A percentile compares a stretch with the other conserved stretches of the same genome.
These are phyloP conservation scores for Magnusiomyces sp. DNA, from an alignment of 1,139 yeast genomes.

Conservation along the genomic window DNA sequence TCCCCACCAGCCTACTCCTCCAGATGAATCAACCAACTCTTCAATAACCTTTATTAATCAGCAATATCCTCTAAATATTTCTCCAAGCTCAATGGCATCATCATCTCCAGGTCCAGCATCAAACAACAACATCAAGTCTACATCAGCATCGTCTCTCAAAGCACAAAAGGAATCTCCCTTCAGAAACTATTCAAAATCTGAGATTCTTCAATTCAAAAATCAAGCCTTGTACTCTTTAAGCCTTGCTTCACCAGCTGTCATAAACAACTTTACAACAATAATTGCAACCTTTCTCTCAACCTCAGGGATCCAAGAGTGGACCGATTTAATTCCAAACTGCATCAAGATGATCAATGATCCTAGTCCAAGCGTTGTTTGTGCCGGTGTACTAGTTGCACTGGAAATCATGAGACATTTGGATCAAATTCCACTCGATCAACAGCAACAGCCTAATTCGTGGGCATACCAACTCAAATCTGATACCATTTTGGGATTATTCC, in stretches of 20 bases:
- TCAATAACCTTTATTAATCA: no score
- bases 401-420: neutral
- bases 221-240: constrained; percentile 8
- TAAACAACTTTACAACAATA: constrained; percentile 9
- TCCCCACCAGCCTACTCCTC: neutral
- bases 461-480: neutral
- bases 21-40: neutral
- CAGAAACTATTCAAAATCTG: neutral
- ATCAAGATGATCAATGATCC: constrained; percentile 11
- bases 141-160: neutral
- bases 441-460: neutral
- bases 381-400: constrained; percentile 9
- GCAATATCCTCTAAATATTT: neutral
- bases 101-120: no score
- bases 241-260: constrained; percentile 12
- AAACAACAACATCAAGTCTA: neutral
- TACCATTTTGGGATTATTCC: constrained; percentile 8
- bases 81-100: no score
- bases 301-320: constrained; percentile 9
- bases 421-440: neutral
- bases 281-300: constrained; percentile 3
- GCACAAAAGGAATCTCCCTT: constrained; percentile 2
- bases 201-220: constrained; percentile 8
- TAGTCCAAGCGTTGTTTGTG: constrained; percentile 5
- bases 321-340: constrained; percentile 9